Evolutionary conservation across 768 basidiomycete species (phyloP).

Genomic region (Hygrophoropsis aurantiaca): DNA sequence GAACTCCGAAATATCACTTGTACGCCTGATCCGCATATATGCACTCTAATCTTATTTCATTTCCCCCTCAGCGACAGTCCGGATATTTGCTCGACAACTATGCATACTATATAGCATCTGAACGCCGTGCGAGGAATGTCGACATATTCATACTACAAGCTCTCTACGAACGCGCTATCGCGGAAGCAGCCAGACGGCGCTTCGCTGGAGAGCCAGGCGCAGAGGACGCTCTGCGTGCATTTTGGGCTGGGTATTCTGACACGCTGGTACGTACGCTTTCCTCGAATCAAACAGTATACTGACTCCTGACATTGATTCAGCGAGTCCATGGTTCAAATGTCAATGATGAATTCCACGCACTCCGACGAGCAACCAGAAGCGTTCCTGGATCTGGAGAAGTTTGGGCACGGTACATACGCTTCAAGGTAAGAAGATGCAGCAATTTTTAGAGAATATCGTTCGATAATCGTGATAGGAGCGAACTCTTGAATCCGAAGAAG

Average conservation of each 20-base stretch:
- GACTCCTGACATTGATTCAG: slow-evolving; percentile 18
- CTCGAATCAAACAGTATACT: neutral
- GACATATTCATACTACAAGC: slow-evolving; percentile 55
- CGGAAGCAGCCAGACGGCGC: slow-evolving; percentile 63
- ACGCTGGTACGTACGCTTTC: slow-evolving; percentile 49
- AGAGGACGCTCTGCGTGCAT: slow-evolving; percentile 57
- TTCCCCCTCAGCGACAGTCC: slow-evolving; percentile 6
- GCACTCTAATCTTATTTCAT: neutral
- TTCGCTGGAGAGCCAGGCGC: slow-evolving; percentile 54
- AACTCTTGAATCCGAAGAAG: slow-evolving; percentile 11
- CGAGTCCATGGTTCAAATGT: slow-evolving; percentile 45
- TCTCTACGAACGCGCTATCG: slow-evolving; percentile 73
- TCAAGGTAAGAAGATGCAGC: slow-evolving; percentile 45
- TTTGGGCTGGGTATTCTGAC: slow-evolving; percentile 78
- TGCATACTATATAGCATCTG: slow-evolving; percentile 60
- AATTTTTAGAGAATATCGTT: no score
- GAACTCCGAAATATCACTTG: slow-evolving; percentile 56
- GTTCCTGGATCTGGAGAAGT: slow-evolving; percentile 75
- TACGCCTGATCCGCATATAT: slow-evolving; percentile 36
- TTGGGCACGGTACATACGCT: slow-evolving; percentile 77
- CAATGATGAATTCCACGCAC: slow-evolving; percentile 40
- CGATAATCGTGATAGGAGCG: no score
- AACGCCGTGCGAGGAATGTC: slow-evolving; percentile 59
- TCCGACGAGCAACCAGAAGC: slow-evolving; percentile 65
- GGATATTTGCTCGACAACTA: slow-evolving; percentile 56